These are phyloP conservation scores for Quercus lobata DNA, from an alignment of 331 rosid species.

Conservation along the genomic window DNA sequence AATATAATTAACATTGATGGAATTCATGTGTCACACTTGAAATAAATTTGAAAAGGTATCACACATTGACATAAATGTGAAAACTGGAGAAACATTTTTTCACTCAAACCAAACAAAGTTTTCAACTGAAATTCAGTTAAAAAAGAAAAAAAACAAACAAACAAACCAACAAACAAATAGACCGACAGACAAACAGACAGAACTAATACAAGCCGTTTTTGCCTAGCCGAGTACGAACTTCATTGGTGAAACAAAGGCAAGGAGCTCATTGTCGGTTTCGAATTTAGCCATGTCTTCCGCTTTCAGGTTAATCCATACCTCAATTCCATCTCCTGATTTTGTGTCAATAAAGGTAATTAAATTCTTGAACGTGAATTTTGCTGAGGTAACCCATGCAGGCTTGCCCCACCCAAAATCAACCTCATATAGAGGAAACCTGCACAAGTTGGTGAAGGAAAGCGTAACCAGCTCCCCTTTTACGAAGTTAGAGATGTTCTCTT, in stretches of 20 bases:
- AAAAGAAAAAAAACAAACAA: no score
- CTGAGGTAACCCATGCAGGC: conserved; percentile 28
- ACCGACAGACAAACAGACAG: no score
- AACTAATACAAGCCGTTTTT: no score
- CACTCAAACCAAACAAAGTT: no score
- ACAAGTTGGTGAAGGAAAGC: conserved; percentile 28
- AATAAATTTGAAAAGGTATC: no score
- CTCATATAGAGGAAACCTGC: conserved; percentile 32
- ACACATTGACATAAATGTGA: no score
- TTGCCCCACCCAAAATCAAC: conserved; percentile 44
- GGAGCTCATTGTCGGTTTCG: conserved; percentile 20
- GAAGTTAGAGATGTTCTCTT: not conserved
- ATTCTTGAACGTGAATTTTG: conserved; percentile 20
- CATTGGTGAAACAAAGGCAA: not conserved
- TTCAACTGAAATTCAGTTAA: no score
- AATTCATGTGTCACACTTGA: no score
- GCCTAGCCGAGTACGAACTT: no score
- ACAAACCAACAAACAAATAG: no score
- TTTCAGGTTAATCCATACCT: conserved; percentile 37
- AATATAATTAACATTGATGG: no score
- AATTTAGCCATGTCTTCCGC: conserved; percentile 28
- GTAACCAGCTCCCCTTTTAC: conserved; percentile 21
- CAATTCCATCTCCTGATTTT: conserved; percentile 26
- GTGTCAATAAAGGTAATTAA: conserved; percentile 20
- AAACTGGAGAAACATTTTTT: no score